Evolutionary conservation across 208 protist species (phyloP).

Genomic region (Leishmania aethiopica): DNA sequence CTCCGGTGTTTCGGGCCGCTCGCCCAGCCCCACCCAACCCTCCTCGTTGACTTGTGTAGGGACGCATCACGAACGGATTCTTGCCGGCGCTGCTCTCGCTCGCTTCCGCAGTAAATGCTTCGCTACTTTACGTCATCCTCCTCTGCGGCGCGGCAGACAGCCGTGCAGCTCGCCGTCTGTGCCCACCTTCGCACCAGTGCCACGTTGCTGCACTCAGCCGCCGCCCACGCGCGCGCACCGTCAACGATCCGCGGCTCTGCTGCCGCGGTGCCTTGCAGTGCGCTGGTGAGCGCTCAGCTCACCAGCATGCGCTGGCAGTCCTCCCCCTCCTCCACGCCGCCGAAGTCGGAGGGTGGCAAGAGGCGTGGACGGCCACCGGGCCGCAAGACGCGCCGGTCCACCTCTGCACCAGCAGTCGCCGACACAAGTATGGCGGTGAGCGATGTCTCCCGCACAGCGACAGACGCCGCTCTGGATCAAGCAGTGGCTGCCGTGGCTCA

Average conservation of each 20-base stretch:
- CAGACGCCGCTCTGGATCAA: neutral
- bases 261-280: neutral
- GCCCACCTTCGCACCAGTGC: neutral
- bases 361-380: constrained; percentile 23
- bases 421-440: neutral
- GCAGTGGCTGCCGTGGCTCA: constrained; percentile 14
- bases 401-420: neutral
- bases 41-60: neutral
- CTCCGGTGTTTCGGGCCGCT: neutral
- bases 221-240: neutral
- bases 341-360: constrained; percentile 6
- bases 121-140: constrained; percentile 10
- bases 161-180: constrained; percentile 8
- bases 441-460: neutral
- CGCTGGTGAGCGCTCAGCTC: too few relatives aligned
- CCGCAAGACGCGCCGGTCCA: constrained; percentile 11
- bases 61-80: neutral
- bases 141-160: constrained; percentile 4
- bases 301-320: constrained; percentile 21
- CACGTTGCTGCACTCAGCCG: neutral
- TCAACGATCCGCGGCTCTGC: neutral
- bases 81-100: neutral
- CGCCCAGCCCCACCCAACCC: neutral
- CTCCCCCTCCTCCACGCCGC: constrained; percentile 5
- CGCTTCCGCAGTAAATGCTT: constrained; percentile 3